phyloP scores from a whole-genome alignment of 2,329 filamentous ascomycete genomes.

The Tolypocladium paradoxum region DNA sequence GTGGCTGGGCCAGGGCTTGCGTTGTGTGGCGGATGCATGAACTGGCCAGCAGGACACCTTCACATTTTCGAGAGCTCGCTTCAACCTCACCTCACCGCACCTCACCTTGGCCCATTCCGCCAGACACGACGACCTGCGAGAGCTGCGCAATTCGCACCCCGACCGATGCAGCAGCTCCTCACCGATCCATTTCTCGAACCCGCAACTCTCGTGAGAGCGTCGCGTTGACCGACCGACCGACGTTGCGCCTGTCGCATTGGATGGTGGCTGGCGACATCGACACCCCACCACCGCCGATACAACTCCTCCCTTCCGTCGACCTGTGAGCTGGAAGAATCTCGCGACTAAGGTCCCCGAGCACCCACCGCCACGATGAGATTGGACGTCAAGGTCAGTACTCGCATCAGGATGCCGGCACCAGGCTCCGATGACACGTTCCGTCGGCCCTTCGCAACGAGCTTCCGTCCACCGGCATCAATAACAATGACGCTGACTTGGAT shows the following conservation, averaged over 20 bases:
- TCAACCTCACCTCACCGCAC: background rate
- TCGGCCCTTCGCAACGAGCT: background rate
- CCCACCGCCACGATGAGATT: slow-evolving; percentile 24
- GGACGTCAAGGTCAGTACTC: slow-evolving; percentile 28
- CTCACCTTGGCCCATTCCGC: background rate
- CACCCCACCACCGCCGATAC: slow-evolving; percentile 1
- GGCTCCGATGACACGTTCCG: background rate
- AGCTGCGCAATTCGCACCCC: background rate
- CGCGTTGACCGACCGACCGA: background rate
- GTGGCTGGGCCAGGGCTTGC: background rate
- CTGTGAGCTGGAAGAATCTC: background rate
- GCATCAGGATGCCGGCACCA: background rate
- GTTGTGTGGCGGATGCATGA: background rate
- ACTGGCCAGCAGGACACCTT: background rate
- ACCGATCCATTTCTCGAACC: background rate
- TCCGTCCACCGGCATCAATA: background rate
- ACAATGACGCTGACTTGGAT: slow-evolving; percentile 1
- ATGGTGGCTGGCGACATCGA: background rate
- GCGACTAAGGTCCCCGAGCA: background rate
- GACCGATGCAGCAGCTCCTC: background rate
- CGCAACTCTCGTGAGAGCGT: background rate
- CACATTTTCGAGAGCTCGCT: background rate
- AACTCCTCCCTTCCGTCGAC: background rate
- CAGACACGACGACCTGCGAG: background rate
- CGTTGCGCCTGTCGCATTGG: slow-evolving; percentile 2